Conservation (phyloP, 2,329 filamentous ascomycete genomes). For the Mycosphaerelloides madeirae region DNA sequence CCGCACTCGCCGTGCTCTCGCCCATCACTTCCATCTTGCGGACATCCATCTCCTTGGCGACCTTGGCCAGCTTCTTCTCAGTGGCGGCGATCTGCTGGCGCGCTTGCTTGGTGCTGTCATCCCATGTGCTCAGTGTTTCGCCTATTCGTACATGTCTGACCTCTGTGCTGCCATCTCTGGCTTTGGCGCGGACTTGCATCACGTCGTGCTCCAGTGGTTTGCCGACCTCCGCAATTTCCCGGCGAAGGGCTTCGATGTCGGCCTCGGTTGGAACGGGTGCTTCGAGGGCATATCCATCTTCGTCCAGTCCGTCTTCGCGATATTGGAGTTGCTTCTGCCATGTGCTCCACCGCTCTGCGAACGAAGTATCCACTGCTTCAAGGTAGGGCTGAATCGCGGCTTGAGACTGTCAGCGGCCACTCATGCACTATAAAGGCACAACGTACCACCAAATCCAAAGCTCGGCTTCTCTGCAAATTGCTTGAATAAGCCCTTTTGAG, state of each 20-base stretch:
- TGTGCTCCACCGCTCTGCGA: no score
- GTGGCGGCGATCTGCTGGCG: slow-evolving; percentile 12
- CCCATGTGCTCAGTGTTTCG: slow-evolving; percentile 13
- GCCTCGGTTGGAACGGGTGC: slow-evolving; percentile 15
- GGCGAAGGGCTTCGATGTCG: slow-evolving; percentile 15
- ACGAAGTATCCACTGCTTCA: no score
- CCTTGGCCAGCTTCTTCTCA: slow-evolving; percentile 10
- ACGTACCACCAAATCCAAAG: no score
- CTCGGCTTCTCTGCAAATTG: no score
- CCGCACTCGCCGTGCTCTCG: slow-evolving; percentile 7
- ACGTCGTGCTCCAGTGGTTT: slow-evolving; percentile 20
- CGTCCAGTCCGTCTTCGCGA: slow-evolving; percentile 18
- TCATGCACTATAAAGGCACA: no score
- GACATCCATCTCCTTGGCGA: slow-evolving; percentile 19
- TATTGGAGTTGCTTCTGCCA: slow-evolving; percentile 1
- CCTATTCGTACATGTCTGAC: slow-evolving; percentile 14
- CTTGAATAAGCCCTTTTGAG: no score
- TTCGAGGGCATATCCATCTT: slow-evolving; percentile 12
- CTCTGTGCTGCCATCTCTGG: neutral
- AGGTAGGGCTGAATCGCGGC: no score
- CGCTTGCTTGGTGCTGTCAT: neutral
- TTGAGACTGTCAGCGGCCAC: no score
- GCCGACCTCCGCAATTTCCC: slow-evolving; percentile 9
- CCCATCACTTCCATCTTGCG: slow-evolving; percentile 13
- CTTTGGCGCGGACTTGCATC: slow-evolving; percentile 13